Evolutionary conservation across 2,329 filamentous ascomycete genomes (phyloP).

Genomic region (Apiospora rasikravindrae): DNA sequence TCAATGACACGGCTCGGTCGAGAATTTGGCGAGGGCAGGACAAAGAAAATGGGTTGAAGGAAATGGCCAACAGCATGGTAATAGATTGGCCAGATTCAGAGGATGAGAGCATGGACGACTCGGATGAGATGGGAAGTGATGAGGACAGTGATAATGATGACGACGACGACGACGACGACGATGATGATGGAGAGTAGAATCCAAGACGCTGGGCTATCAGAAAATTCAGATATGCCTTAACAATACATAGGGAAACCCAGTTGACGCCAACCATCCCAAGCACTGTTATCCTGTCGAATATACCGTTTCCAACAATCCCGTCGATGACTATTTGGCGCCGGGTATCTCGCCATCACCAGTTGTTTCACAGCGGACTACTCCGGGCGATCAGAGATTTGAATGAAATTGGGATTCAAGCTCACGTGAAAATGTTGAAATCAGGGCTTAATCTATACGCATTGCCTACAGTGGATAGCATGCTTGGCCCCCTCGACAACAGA

Average conservation of each 20-base stretch:
- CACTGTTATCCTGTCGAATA: no score
- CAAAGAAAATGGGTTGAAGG: conserved; percentile 42
- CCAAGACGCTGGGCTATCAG: neutral
- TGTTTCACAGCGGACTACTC: no score
- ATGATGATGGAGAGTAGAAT: neutral
- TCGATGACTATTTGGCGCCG: no score
- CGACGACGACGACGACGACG: neutral
- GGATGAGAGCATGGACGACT: conserved; percentile 18
- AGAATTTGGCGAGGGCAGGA: conserved; percentile 39
- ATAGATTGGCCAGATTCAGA: conserved; percentile 27
- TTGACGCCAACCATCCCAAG: no score
- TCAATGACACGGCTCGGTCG: neutral
- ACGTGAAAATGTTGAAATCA: no score
- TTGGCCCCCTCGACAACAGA: neutral
- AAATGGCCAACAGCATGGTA: conserved; percentile 30
- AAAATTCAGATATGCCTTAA: neutral
- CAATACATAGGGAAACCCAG: no score
- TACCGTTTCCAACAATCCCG: no score
- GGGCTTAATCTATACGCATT: neutral
- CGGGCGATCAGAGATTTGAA: no score
- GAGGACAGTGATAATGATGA: conserved; percentile 28
- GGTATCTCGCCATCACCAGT: no score
- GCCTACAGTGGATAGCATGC: neutral
- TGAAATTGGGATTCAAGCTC: no score
- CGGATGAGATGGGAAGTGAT: no score